Conservation (phyloP, 805 yeast species). For the Lachancea sp. region DNA sequence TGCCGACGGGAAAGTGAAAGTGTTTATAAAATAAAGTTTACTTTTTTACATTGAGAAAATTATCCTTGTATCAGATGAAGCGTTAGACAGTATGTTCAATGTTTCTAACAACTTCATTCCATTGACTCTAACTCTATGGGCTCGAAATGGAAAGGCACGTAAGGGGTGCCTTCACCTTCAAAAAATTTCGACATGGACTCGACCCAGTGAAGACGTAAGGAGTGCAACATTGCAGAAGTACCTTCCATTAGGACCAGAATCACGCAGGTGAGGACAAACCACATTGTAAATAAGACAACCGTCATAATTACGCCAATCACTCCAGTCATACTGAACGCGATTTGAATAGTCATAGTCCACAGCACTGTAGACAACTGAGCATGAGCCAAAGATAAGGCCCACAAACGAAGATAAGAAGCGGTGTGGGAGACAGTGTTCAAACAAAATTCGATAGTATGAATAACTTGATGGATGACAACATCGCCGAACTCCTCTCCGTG, state of each 20-base stretch:
- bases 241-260: slow-evolving; percentile 76
- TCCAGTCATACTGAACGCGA: slow-evolving; percentile 54
- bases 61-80: not conserved
- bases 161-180: slow-evolving; percentile 68
- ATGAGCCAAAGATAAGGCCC: slow-evolving; percentile 77
- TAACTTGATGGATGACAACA: slow-evolving; percentile 70
- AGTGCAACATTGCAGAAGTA: slow-evolving; percentile 77
- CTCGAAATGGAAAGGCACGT: slow-evolving; percentile 53
- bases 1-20: slow-evolving; percentile 20
- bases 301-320: slow-evolving; percentile 49
- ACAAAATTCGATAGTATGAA: slow-evolving; percentile 75
- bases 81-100: not conserved
- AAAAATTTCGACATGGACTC: slow-evolving; percentile 77
- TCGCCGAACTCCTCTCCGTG: slow-evolving; percentile 54
- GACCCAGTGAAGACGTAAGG: slow-evolving; percentile 74
- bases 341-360: slow-evolving; percentile 69
- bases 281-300: slow-evolving; percentile 59
- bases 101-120: not conserved
- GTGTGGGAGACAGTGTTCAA: slow-evolving; percentile 75
- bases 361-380: slow-evolving; percentile 70
- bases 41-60: not conserved
- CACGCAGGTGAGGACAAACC: slow-evolving; percentile 66
- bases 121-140: slow-evolving; percentile 18
- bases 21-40: slow-evolving; percentile 15
- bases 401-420: slow-evolving; percentile 67